phyloP scores from a whole-genome alignment of 2,329 filamentous ascomycete genomes.

The Arthrinium phaeospermum region DNA sequence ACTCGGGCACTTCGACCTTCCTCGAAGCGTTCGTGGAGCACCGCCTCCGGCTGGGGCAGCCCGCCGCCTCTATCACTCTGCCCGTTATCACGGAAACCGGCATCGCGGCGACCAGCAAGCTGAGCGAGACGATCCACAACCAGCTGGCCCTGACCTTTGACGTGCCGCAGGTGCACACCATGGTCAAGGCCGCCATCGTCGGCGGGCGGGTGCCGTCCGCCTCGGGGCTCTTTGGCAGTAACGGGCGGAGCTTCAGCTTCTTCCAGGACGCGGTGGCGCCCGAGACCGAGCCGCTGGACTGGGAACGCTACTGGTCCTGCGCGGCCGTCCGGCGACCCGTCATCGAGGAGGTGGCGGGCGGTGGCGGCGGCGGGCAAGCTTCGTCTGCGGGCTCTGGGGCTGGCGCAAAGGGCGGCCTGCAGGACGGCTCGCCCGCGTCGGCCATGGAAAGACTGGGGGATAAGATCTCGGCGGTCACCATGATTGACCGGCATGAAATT shows the following conservation, averaged over 20 bases:
- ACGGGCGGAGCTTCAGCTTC: neutral
- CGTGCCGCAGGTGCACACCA: neutral
- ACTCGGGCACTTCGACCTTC: conserved; percentile 1
- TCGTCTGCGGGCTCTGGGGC: neutral
- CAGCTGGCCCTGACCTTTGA: neutral
- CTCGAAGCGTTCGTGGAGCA: conserved; percentile 7
- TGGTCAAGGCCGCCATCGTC: conserved; percentile 13
- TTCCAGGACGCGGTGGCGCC: neutral
- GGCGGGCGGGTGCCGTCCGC: neutral
- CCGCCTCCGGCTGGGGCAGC: neutral
- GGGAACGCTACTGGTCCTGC: neutral
- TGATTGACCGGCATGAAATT: conserved; percentile 7
- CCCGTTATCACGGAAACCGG: neutral
- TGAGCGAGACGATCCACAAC: neutral
- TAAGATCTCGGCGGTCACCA: conserved; percentile 20
- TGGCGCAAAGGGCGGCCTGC: neutral
- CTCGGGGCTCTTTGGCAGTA: neutral
- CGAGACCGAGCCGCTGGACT: neutral
- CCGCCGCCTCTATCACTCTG: neutral
- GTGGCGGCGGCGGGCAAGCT: neutral
- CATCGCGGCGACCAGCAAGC: neutral
- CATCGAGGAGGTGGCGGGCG: neutral
- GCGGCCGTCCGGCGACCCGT: neutral
- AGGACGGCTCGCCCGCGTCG: neutral
- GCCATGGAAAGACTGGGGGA: conserved; percentile 5